phyloP scores from a whole-genome alignment of 768 basidiomycete genomes.

The Russula earlei region DNA sequence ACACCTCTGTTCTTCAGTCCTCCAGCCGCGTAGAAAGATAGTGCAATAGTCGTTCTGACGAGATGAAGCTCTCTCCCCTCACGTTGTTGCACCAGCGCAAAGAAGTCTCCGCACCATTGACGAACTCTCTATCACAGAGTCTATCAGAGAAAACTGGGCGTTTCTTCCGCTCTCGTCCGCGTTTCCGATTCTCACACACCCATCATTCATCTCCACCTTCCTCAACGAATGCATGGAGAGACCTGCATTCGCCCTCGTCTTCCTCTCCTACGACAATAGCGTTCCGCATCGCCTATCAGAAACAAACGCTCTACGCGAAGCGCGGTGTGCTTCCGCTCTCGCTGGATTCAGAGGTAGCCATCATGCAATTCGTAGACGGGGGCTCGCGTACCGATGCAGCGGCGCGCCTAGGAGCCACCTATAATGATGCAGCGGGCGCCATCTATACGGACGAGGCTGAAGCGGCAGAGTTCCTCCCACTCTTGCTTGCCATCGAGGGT shows the following conservation, averaged over 20 bases:
- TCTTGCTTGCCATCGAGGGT: conserved; percentile 35
- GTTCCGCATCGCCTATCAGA: conserved; percentile 17
- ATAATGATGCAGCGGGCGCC: conserved; percentile 48
- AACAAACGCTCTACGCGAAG: conserved; percentile 36
- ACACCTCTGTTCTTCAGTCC: background rate
- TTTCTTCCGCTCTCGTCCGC: conserved; percentile 33
- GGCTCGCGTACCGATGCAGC: conserved; percentile 48
- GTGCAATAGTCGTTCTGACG: background rate
- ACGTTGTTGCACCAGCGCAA: conserved; percentile 26
- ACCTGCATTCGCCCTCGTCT: background rate
- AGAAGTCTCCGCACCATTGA: background rate
- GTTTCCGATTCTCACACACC: conserved; percentile 30
- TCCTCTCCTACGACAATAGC: conserved; percentile 1
- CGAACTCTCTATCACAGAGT: conserved; percentile 19
- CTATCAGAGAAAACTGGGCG: conserved; percentile 23
- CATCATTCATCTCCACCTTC: conserved; percentile 19
- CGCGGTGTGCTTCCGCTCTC: conserved; percentile 35
- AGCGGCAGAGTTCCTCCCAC: conserved; percentile 55
- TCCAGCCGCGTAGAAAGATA: background rate
- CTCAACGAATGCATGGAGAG: background rate
- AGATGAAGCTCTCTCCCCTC: conserved; percentile 37
- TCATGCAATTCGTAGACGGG: conserved; percentile 63
- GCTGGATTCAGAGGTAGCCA: conserved; percentile 53
- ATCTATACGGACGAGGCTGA: conserved; percentile 69
- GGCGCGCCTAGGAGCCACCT: conserved; percentile 32